phyloP scores from a whole-genome alignment of 257 asterid species.

The Solanum pinnatisectum region DNA sequence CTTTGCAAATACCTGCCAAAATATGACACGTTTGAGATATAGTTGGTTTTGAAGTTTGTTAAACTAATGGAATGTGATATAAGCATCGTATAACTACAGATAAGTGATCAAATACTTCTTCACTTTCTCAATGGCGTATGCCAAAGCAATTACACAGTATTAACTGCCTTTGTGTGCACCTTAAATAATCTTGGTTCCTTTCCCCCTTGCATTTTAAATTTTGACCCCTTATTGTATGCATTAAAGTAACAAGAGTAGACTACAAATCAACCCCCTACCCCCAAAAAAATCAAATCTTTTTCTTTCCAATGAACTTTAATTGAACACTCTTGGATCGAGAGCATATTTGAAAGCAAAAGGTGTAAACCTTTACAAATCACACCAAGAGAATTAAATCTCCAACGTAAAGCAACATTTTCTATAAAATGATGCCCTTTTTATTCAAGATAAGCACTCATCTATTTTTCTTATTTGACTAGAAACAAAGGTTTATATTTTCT shows the following conservation, averaged over 20 bases:
- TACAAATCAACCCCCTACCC: not conserved
- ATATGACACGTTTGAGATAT: not conserved
- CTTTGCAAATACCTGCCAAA: constrained; percentile 76
- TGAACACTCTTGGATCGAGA: not conserved
- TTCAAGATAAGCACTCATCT: not conserved
- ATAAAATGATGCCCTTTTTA: not conserved
- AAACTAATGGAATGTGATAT: not conserved
- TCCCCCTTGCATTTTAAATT: not conserved
- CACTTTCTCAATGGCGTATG: not conserved
- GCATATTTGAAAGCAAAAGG: not conserved
- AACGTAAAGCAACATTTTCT: not conserved
- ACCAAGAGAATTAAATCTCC: not conserved
- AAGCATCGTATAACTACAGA: not conserved
- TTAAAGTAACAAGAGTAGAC: not conserved
- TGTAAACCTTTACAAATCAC: not conserved
- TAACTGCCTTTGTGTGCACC: not conserved
- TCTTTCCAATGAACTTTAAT: not conserved
- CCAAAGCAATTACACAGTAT: not conserved
- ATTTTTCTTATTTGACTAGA: not conserved
- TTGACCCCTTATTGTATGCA: not conserved
- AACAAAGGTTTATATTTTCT: not conserved
- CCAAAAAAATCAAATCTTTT: not conserved
- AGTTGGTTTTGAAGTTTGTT: not conserved
- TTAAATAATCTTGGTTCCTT: not conserved
- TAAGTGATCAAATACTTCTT: not conserved